These are phyloP conservation scores for Wallacemonas rigidus DNA, from an alignment of 208 protist species.

Conservation along the genomic window DNA sequence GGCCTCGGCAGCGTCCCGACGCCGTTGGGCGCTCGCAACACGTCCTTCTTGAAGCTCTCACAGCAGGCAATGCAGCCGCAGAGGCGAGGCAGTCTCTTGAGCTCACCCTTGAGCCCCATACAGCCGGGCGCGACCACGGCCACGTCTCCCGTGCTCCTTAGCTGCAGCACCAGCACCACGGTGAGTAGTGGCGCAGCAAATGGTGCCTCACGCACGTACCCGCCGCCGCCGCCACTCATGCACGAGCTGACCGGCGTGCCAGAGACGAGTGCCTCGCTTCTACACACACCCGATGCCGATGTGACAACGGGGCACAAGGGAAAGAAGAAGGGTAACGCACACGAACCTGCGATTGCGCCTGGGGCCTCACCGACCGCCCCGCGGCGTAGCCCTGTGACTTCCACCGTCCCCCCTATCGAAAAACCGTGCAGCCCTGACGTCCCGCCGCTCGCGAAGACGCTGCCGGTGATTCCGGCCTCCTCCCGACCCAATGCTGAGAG, in stretches of 20 bases:
- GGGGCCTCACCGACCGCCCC: neutral
- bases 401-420: neutral
- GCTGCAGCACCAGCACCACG: neutral
- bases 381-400: neutral
- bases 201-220: too few relatives aligned
- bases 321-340: constrained; percentile 15
- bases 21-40: neutral
- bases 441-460: too few relatives aligned
- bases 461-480: neutral
- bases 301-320: neutral
- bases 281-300: neutral
- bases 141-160: neutral
- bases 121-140: neutral
- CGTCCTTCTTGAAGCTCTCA: neutral
- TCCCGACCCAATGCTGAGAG: neutral
- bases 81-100: neutral
- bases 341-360: neutral
- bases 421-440: neutral
- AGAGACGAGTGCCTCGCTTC: neutral
- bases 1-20: neutral
- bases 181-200: neutral
- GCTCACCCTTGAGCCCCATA: neutral
- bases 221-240: neutral
- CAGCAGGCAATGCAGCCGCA: neutral
- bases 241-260: neutral